A percentile compares a stretch with the other conserved stretches of the same genome.
These are phyloP conservation scores for Cryptococcus sp. DNA, from an alignment of 1,284 basidiomycete genomes.

Conservation along the genomic window DNA sequence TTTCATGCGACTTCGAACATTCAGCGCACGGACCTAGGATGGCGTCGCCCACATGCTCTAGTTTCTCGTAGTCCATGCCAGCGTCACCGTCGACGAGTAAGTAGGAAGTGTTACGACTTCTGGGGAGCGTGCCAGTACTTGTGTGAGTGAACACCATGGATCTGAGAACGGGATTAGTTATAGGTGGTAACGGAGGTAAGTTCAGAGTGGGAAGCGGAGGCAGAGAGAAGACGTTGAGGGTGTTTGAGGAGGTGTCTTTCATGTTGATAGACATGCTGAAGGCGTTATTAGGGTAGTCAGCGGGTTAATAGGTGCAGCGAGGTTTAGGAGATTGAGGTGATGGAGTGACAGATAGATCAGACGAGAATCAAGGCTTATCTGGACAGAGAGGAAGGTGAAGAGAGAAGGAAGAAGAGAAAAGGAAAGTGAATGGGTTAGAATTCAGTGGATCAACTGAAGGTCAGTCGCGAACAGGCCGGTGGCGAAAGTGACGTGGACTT, in stretches of 20 bases:
- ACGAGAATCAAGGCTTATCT: background rate
- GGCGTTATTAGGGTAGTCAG: background rate
- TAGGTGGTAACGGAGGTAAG: conserved; percentile 37
- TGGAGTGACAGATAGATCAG: background rate
- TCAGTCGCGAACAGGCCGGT: background rate
- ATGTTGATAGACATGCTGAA: background rate
- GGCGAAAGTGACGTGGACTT: background rate
- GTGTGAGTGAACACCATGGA: conserved; percentile 34
- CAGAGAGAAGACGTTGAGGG: background rate
- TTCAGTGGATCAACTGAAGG: background rate
- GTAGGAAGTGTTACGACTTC: conserved; percentile 14
- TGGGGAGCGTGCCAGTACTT: conserved; percentile 6
- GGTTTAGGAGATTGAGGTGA: background rate
- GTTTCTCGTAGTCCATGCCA: conserved; percentile 44
- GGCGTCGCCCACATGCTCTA: conserved; percentile 47
- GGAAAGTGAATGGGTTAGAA: background rate
- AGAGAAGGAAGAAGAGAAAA: background rate
- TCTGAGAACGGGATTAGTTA: conserved; percentile 25
- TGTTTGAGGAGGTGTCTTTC: background rate
- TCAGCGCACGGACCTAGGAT: conserved; percentile 28
- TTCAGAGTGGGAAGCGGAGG: conserved; percentile 17
- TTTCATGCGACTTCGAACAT: no score
- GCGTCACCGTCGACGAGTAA: conserved; percentile 8
- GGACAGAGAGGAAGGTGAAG: conserved; percentile 2
- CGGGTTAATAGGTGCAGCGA: background rate